These are phyloP conservation scores for Aureobasidium leucospermi DNA, from an alignment of 2,329 filamentous ascomycete species.

Conservation along the genomic window DNA sequence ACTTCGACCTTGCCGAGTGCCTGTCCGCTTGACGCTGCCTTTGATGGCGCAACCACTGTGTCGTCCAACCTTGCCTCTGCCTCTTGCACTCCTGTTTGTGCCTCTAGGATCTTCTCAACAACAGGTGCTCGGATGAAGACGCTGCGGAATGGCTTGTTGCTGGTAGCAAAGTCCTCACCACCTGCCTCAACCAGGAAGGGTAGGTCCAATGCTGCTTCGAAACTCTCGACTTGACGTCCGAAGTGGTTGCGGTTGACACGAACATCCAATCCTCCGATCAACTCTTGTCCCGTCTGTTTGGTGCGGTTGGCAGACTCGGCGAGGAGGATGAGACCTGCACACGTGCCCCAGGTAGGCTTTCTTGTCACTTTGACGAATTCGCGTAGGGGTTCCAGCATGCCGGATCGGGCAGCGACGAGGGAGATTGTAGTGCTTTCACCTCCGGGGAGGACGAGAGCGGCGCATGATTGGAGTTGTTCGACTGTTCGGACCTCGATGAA, in stretches of 20 bases:
- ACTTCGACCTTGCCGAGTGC: constrained; percentile 49
- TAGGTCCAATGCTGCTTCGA: constrained; percentile 66
- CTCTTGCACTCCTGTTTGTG: constrained; percentile 42
- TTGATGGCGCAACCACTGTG: constrained; percentile 52
- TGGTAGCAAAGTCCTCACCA: constrained; percentile 21
- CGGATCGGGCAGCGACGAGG: constrained; percentile 73
- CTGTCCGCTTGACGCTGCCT: constrained; percentile 38
- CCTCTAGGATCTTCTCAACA: constrained; percentile 69
- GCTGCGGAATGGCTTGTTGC: constrained; percentile 56
- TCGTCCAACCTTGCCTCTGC: constrained; percentile 40
- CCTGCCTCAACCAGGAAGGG: constrained; percentile 53
- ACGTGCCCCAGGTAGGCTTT: constrained; percentile 91
- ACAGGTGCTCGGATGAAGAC: constrained; percentile 94
- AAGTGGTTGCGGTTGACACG: constrained; percentile 92
- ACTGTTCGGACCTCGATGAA: constrained; percentile 77
- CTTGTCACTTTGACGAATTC: constrained; percentile 82
- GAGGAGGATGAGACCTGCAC: constrained; percentile 86
- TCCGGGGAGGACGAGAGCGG: constrained; percentile 82
- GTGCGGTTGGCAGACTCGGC: constrained; percentile 80
- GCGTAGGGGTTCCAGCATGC: constrained; percentile 73
- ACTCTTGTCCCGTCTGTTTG: constrained; percentile 84
- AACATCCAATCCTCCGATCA: constrained; percentile 87
- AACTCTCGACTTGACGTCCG: constrained; percentile 86
- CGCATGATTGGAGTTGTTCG: constrained; percentile 62
- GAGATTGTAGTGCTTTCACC: constrained; percentile 94